A percentile compares a stretch with the other conserved stretches of the same genome.
These are phyloP conservation scores for Triangularia setosa DNA, from an alignment of 2,329 filamentous ascomycete genomes.

Conservation along the genomic window DNA sequence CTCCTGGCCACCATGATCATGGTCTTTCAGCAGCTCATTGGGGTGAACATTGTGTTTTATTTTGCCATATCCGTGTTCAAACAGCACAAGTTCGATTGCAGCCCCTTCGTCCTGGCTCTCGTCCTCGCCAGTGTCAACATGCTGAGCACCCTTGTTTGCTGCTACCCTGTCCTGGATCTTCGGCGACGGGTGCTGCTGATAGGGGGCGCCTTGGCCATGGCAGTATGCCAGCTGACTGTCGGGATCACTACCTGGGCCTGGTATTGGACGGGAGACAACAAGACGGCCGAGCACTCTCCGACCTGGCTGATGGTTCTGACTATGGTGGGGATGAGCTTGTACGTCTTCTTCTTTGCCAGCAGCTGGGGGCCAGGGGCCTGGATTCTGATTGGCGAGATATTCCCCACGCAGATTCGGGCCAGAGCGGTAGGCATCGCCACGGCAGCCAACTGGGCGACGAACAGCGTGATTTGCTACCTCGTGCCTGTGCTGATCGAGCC, in stretches of 20 bases:
- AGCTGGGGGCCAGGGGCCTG: conserved; percentile 62
- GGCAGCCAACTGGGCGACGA: conserved; percentile 61
- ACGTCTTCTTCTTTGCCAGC: conserved; percentile 64
- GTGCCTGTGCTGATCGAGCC: conserved; percentile 7
- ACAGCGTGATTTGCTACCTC: conserved; percentile 55
- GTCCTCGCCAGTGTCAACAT: conserved; percentile 67
- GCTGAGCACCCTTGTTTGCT: conserved; percentile 58
- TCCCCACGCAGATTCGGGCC: conserved; percentile 54
- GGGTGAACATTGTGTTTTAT: conserved; percentile 57
- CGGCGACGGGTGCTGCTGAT: conserved; percentile 64
- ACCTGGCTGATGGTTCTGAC: conserved; percentile 35
- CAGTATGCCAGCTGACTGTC: conserved; percentile 60
- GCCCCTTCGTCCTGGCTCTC: conserved; percentile 60
- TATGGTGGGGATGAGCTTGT: conserved; percentile 58
- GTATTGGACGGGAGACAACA: conserved; percentile 1
- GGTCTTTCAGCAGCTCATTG: conserved; percentile 58
- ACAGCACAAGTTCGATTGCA: conserved; percentile 59
- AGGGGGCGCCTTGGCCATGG: conserved; percentile 64
- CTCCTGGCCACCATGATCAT: neutral
- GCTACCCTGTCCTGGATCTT: conserved; percentile 63
- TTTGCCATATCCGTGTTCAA: conserved; percentile 63
- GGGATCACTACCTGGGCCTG: conserved; percentile 47
- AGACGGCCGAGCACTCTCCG: neutral
- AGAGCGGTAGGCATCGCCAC: conserved; percentile 54
- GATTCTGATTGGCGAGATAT: conserved; percentile 62